Evolutionary conservation across 2,329 filamentous ascomycete species (phyloP), one percentile per base, ranked within the genome.

Genomic region (Alternaria dauci): DNA sequence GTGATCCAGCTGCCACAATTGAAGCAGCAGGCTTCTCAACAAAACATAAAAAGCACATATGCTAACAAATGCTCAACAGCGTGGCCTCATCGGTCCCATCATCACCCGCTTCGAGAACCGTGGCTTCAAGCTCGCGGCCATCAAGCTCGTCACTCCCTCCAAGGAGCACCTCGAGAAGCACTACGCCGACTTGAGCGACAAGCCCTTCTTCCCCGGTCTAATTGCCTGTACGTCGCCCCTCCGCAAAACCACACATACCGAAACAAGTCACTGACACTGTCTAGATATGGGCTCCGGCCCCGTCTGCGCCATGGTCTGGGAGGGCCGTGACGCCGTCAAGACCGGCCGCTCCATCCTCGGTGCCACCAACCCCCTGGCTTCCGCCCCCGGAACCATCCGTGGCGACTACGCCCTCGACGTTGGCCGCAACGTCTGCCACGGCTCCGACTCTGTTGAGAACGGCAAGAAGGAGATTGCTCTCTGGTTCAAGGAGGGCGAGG

Each of bases 391-490:
- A 81, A 99, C 95, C 86, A 99, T 99, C 88, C 94, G 95, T 86
- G 94, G 93, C 83, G 91, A 94, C 87, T 93, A 82, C 82, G 91
- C 91, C 82, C 91, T 94, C 76, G 89, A 93, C 77, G 90, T 93
- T 80, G 95, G 95, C 85, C 93, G 94, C 83, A 99, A 99, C 88
- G 93, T 98, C 86, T 98, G 94, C 92, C 95, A 99, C 90, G 95
- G 95, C 81, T 97, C 93, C 83, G 95, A 99, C 88, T 89, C 87
- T 81, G 94, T 99, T 84, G 95, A 99, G 89, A 97, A 89, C 86
- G 95, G 95, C 84, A 89, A 98, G 91, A 97, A 98, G 92, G 95
- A 99, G 88, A 99, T 99, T 81, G 91, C 90, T 78, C 90, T 98
- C 81, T 99, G 95, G 95, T 99, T 99, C 91, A 89, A 91, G 84